These are phyloP conservation scores for Penicillium sp. DNA, from an alignment of 2,329 filamentous ascomycete genomes.

Conservation along the genomic window DNA sequence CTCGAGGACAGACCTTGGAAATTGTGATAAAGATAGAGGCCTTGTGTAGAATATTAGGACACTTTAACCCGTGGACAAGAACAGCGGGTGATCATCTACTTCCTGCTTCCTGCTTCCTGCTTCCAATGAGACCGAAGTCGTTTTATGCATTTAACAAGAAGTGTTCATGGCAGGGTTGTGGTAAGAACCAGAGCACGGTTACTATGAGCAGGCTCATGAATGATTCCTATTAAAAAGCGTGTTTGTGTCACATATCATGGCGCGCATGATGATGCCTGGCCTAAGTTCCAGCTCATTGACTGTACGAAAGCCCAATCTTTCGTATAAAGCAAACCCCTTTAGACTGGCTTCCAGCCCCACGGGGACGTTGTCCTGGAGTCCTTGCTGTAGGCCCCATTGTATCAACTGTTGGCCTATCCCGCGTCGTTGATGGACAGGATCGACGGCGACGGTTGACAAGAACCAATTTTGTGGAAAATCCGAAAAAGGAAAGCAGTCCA, in stretches of 20 bases:
- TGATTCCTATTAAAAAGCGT: neutral
- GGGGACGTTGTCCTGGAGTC: constrained; percentile 14
- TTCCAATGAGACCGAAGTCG: too few relatives aligned
- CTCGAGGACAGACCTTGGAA: too few relatives aligned
- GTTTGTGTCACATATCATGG: constrained; percentile 7
- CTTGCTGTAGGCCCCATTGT: constrained; percentile 19
- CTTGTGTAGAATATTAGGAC: too few relatives aligned
- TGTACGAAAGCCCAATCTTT: constrained; percentile 7
- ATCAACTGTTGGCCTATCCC: constrained; percentile 20
- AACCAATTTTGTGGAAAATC: constrained; percentile 11
- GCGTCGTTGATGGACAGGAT: constrained; percentile 12
- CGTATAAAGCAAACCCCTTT: constrained; percentile 5
- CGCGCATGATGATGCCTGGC: constrained; percentile 5
- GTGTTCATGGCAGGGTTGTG: too few relatives aligned
- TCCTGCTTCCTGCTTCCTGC: too few relatives aligned
- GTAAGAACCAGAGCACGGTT: too few relatives aligned
- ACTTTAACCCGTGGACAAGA: too few relatives aligned
- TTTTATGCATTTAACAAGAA: too few relatives aligned
- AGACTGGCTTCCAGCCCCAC: constrained; percentile 12
- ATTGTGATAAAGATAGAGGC: too few relatives aligned
- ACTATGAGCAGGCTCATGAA: too few relatives aligned
- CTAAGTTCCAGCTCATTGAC: constrained; percentile 5
- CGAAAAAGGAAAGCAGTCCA: constrained; percentile 8
- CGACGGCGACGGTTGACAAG: constrained; percentile 16
- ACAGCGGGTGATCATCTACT: too few relatives aligned